phyloP scores from a whole-genome alignment of 306 rosid species.

The Gynostemma pentaphyllum region DNA sequence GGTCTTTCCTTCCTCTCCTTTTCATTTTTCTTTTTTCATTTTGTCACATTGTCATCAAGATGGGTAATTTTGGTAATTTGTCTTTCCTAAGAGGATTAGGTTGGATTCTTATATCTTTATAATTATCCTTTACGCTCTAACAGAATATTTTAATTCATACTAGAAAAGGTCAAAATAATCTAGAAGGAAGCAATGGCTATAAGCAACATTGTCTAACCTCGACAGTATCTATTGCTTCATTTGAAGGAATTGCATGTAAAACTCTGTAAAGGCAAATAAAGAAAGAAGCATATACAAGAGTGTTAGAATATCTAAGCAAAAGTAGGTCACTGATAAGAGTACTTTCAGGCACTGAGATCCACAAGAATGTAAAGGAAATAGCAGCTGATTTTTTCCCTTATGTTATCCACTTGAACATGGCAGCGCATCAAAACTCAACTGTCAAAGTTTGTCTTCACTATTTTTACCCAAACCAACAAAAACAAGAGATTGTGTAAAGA shows the following conservation, averaged over 20 bases:
- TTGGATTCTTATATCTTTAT: too few species aligned
- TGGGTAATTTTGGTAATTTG: too few species aligned
- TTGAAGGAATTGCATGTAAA: slow-evolving; percentile 80
- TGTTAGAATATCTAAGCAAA: not conserved
- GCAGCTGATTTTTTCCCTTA: too few species aligned
- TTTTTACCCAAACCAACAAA: not conserved
- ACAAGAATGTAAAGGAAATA: not conserved
- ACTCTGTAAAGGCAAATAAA: slow-evolving; percentile 37
- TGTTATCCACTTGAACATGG: not conserved
- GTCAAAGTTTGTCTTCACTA: not conserved
- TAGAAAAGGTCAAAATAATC: too few species aligned
- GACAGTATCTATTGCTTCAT: slow-evolving; percentile 89
- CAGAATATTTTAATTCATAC: too few species aligned
- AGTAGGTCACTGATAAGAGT: not conserved
- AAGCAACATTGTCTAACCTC: slow-evolving; percentile 45
- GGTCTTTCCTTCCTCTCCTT: too few species aligned
- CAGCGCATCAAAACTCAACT: not conserved
- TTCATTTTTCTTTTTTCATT: too few species aligned
- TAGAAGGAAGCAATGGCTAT: not conserved
- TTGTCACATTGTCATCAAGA: too few species aligned
- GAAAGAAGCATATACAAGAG: not conserved
- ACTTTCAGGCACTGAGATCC: not conserved
- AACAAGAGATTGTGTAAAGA: not conserved
- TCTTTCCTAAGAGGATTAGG: too few species aligned
- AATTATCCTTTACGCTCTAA: too few species aligned